Percentiles rank a stretch among this genome's conserved stretches.
Evolutionary conservation across 805 yeast genomes (phyloP).

Genomic region (Suhomyces sp.): DNA sequence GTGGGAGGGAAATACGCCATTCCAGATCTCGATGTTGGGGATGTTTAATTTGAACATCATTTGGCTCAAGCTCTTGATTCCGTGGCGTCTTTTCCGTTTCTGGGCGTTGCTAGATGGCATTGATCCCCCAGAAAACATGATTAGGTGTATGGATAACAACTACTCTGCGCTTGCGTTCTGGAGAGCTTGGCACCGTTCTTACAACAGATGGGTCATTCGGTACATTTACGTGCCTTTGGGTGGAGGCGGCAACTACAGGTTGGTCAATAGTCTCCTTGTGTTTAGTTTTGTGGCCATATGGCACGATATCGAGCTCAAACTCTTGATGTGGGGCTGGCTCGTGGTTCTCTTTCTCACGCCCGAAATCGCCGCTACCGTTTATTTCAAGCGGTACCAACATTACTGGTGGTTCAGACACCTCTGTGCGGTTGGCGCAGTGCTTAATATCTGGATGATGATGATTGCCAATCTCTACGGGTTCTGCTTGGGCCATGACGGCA

Average conservation of each 20-base stretch:
- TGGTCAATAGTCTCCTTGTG: conserved; percentile 76
- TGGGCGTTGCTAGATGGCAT: conserved; percentile 93
- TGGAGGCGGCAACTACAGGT: conserved; percentile 64
- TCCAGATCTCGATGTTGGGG: conserved; percentile 93
- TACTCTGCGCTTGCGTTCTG: conserved; percentile 93
- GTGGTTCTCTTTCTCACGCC: conserved; percentile 85
- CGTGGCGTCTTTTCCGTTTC: conserved; percentile 92
- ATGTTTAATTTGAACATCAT: conserved; percentile 84
- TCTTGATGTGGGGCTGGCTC: conserved; percentile 95
- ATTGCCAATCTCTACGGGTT: conserved; percentile 93
- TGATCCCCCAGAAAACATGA: conserved; percentile 97
- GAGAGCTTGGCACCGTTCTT: conserved; percentile 98
- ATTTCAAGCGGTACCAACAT: conserved; percentile 38
- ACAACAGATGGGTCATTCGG: conserved; percentile 83
- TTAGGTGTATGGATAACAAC: conserved; percentile 91
- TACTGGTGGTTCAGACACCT: conserved; percentile 73
- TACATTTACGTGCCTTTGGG: conserved; percentile 92
- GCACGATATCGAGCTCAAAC: conserved; percentile 92
- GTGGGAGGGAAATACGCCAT: conserved; percentile 86
- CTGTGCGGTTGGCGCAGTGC: conserved; percentile 85
- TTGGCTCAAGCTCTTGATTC: conserved; percentile 89
- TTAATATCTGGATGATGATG: conserved; percentile 97
- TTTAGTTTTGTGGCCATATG: conserved; percentile 95
- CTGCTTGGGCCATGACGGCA: conserved; percentile 89
- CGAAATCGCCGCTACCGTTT: conserved; percentile 63